phyloP scores from a whole-genome alignment of 169 alveolate species.

The Plasmodium vivax region DNA sequence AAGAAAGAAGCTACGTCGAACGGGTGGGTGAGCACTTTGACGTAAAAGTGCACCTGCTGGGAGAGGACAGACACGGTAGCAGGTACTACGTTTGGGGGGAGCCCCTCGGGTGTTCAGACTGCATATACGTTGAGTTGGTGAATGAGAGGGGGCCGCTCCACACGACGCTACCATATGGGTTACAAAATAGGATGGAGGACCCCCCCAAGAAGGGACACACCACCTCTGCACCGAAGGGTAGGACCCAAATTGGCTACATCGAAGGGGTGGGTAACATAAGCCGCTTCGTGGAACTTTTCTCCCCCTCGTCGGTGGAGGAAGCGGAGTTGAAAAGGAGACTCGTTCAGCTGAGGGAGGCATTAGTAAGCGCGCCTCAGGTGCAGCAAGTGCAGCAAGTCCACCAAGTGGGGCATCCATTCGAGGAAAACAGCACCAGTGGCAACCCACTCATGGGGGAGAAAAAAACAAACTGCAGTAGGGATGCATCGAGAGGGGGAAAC shows the following conservation, averaged over 20 bases:
- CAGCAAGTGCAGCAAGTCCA: too few relatives aligned
- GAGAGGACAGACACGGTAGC: conserved; percentile 6
- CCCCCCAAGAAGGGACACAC: background rate
- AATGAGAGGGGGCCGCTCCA: background rate
- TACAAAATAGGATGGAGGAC: background rate
- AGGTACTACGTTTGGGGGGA: conserved; percentile 10
- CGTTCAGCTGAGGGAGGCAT: background rate
- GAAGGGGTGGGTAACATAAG: conserved; percentile 20
- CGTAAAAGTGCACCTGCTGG: background rate
- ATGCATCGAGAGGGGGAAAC: background rate
- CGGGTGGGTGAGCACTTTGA: background rate
- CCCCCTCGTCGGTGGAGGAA: background rate
- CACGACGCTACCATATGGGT: background rate
- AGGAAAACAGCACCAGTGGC: background rate
- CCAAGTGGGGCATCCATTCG: background rate
- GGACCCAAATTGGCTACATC: conserved; percentile 10
- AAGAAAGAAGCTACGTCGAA: background rate
- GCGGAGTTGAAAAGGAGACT: conserved; percentile 2
- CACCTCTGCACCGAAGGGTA: background rate
- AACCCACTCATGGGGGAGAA: background rate
- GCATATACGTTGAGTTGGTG: background rate
- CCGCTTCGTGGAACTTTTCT: background rate
- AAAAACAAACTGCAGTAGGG: background rate
- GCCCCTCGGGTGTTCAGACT: conserved; percentile 1
- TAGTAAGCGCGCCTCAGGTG: background rate